phyloP scores from a whole-genome alignment of 108 stramenopile species.

The Bacterosira constricta region DNA sequence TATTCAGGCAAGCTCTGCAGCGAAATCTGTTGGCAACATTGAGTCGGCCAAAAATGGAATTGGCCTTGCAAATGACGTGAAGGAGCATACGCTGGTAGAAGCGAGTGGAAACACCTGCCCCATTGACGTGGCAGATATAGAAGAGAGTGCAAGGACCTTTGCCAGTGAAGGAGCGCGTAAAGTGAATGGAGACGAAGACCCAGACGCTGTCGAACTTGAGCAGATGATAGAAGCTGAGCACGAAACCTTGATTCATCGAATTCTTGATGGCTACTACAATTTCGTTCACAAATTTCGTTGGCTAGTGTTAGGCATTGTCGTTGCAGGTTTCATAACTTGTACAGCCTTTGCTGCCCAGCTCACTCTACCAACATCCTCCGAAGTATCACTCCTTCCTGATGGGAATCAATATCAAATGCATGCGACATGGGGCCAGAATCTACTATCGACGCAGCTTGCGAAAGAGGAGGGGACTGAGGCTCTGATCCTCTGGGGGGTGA shows the following conservation, averaged over 20 bases:
- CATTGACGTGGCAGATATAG: no score
- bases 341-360: constrained; percentile 35
- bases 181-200: constrained; percentile 7
- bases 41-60: no score
- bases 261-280: constrained; percentile 39
- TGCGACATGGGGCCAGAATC: constrained; percentile 25
- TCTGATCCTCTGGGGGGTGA: constrained; percentile 39
- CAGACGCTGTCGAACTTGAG: neutral
- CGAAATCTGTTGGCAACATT: neutral
- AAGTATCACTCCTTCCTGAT: constrained; percentile 43
- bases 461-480: constrained; percentile 37
- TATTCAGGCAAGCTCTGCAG: constrained; percentile 6
- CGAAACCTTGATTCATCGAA: constrained; percentile 41
- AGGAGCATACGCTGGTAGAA: no score
- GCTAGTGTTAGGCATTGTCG: constrained; percentile 23
- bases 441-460: constrained; percentile 22
- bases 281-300: constrained; percentile 47
- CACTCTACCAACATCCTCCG: constrained; percentile 42
- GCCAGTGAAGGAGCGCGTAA: no score
- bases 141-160: no score
- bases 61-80: no score
- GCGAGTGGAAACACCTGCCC: no score
- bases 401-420: constrained; percentile 23
- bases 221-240: neutral
- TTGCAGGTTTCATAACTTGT: constrained; percentile 25